A percentile compares a stretch with the other conserved stretches of the same genome.
Evolutionary conservation across 306 rosid genomes (phyloP).

Genomic region (Argentina anserina): DNA sequence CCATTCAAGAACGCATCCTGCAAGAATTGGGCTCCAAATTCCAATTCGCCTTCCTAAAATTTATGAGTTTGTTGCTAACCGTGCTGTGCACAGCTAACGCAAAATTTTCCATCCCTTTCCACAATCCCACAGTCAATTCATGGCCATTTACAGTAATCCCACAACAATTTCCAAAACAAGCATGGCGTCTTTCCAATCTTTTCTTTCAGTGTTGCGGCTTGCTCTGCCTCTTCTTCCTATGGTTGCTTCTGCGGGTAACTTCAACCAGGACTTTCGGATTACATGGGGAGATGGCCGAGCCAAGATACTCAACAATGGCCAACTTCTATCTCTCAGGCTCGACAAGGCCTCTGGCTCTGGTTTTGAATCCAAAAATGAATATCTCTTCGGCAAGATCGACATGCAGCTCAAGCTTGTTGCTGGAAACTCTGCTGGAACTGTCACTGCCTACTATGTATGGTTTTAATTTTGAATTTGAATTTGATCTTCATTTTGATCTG

Average conservation of each 20-base stretch:
- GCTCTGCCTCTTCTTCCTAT: not conserved
- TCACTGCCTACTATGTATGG: constrained; percentile 66
- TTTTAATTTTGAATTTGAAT: not conserved
- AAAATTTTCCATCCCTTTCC: not conserved
- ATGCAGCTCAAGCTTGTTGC: constrained; percentile 68
- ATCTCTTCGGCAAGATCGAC: constrained; percentile 53
- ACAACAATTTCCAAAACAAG: not conserved
- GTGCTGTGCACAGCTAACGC: not conserved
- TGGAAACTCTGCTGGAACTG: constrained; percentile 73
- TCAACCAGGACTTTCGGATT: constrained; percentile 34
- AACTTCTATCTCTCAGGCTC: constrained; percentile 48
- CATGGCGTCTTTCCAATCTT: not conserved
- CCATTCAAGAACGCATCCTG: not conserved
- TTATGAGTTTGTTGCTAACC: not conserved
- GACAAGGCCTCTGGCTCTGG: constrained; percentile 59
- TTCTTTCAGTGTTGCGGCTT: not conserved
- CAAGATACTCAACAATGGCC: constrained; percentile 38
- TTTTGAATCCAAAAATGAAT: constrained; percentile 48
- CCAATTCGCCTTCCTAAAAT: not conserved
- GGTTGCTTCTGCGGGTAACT: constrained; percentile 25
- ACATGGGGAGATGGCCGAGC: constrained; percentile 63
- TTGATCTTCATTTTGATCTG: not conserved
- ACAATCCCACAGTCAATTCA: not conserved
- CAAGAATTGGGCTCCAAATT: not conserved
- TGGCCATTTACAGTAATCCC: not conserved